Conservation (phyloP, 2,329 filamentous ascomycete genomes). For the Talaromyces albobiverticillius region DNA sequence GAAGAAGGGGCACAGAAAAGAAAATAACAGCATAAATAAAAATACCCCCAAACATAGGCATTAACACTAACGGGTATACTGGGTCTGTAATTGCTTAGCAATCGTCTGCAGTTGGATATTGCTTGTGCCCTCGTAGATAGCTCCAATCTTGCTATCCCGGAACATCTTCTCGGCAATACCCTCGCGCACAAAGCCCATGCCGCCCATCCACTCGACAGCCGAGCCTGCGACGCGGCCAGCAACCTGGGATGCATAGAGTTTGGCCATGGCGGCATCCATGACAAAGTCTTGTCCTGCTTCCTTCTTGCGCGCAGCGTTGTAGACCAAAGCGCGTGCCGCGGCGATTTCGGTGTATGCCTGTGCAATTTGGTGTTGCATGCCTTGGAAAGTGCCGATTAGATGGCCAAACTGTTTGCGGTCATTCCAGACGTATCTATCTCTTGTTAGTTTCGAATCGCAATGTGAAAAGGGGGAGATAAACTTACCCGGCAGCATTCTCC, state of each 20-base stretch:
- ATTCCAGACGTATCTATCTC: slow-evolving; percentile 82
- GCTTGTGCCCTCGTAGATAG: slow-evolving; percentile 83
- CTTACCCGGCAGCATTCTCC: slow-evolving; percentile 81
- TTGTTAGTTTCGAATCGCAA: neutral
- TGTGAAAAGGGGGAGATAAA: slow-evolving; percentile 11
- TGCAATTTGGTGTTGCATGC: slow-evolving; percentile 98
- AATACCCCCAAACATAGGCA: too few relatives aligned
- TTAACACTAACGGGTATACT: slow-evolving; percentile 63
- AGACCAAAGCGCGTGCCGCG: slow-evolving; percentile 87
- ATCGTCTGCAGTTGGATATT: slow-evolving; percentile 71
- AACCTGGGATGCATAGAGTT: slow-evolving; percentile 90
- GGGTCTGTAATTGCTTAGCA: slow-evolving; percentile 66
- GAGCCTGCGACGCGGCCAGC: slow-evolving; percentile 79
- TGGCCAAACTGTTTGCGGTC: slow-evolving; percentile 96
- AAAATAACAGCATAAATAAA: neutral
- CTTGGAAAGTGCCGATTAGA: slow-evolving; percentile 93
- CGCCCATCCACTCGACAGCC: slow-evolving; percentile 98
- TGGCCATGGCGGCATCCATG: slow-evolving; percentile 95
- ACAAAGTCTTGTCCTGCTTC: slow-evolving; percentile 96
- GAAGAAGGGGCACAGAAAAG: too few relatives aligned
- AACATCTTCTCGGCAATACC: slow-evolving; percentile 97
- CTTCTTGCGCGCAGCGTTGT: slow-evolving; percentile 96
- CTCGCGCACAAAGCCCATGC: slow-evolving; percentile 97
- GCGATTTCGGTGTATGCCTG: slow-evolving; percentile 93
- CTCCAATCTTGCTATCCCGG: slow-evolving; percentile 96